A percentile compares a stretch with the other conserved stretches of the same genome.
Evolutionary conservation across 164 flowering plant species (phyloP).

Genomic region (Warburgia ugandensis): DNA sequence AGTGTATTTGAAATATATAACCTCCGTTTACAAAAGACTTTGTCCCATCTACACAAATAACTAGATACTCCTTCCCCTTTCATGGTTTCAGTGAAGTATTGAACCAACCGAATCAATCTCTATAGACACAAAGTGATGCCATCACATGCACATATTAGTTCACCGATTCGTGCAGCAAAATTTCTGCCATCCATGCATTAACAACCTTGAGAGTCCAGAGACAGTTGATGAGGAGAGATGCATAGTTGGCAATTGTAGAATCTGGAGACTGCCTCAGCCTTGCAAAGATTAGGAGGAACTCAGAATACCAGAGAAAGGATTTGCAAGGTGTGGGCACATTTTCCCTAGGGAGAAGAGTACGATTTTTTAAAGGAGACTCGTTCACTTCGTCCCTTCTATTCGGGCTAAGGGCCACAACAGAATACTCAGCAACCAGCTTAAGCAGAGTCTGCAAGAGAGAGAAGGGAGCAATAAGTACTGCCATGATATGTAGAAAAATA

Average conservation of each 20-base stretch:
- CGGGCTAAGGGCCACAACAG: slow-evolving; percentile 62
- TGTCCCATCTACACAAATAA: too few species aligned
- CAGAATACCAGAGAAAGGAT: slow-evolving; percentile 61
- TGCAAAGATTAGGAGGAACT: slow-evolving; percentile 50
- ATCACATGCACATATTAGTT: too few species aligned
- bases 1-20: too few species aligned
- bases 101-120: too few species aligned
- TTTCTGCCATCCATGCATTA: too few species aligned
- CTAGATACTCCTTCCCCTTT: too few species aligned
- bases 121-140: too few species aligned
- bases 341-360: slow-evolving; percentile 80
- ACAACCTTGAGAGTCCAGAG: slow-evolving; percentile 36
- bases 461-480: too few species aligned
- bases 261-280: slow-evolving; percentile 79
- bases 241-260: slow-evolving; percentile 64
- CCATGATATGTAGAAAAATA: too few species aligned
- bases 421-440: slow-evolving; percentile 71
- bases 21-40: too few species aligned
- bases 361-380: slow-evolving; percentile 85
- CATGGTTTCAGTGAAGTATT: too few species aligned
- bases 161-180: too few species aligned
- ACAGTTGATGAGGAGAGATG: slow-evolving; percentile 47
- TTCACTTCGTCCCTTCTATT: slow-evolving; percentile 56
- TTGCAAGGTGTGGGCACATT: slow-evolving; percentile 77
- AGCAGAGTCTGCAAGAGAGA: slow-evolving; percentile 60